A percentile compares a stretch with the other conserved stretches of the same genome.
phyloP scores from a whole-genome alignment of 2,329 filamentous ascomycete species.

The Phoma herbarum region DNA sequence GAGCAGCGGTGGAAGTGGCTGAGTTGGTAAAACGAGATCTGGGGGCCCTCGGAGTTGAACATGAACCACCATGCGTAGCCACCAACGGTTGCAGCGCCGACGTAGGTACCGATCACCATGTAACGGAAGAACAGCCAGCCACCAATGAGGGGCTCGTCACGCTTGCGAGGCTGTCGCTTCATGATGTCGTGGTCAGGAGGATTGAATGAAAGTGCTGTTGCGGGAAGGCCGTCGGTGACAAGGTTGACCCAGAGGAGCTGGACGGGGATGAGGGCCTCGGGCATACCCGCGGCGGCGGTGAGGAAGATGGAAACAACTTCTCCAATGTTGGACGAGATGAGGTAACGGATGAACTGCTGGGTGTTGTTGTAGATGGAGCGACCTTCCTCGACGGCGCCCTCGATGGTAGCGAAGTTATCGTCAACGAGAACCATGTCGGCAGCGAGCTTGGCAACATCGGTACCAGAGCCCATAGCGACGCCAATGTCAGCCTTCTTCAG shows the following conservation, averaged over 20 bases:
- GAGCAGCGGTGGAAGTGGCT: slow-evolving; percentile 94
- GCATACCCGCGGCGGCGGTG: slow-evolving; percentile 95
- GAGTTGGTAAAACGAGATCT: slow-evolving; percentile 90
- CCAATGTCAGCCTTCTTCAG: slow-evolving; percentile 99
- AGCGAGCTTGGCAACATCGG: slow-evolving; percentile 94
- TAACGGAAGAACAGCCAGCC: slow-evolving; percentile 99
- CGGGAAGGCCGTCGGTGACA: slow-evolving; percentile 95
- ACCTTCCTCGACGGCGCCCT: slow-evolving; percentile 94
- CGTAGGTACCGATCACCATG: slow-evolving; percentile 93
- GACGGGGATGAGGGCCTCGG: slow-evolving; percentile 94
- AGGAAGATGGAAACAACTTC: slow-evolving; percentile 99
- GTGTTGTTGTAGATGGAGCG: slow-evolving; percentile 99
- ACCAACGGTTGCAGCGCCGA: slow-evolving; percentile 91
- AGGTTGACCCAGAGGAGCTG: slow-evolving; percentile 99
- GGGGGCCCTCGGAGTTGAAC: slow-evolving; percentile 88
- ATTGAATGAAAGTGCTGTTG: slow-evolving; percentile 97
- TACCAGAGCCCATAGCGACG: slow-evolving; percentile 98
- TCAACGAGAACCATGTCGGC: slow-evolving; percentile 99
- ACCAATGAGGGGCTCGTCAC: slow-evolving; percentile 89
- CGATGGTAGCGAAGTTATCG: slow-evolving; percentile 98
- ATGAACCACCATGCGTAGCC: slow-evolving; percentile 99
- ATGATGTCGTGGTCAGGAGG: slow-evolving; percentile 98
- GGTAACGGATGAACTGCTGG: slow-evolving; percentile 98
- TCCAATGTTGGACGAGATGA: slow-evolving; percentile 99
- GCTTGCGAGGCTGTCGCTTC: slow-evolving; percentile 88